Base-by-base conservation (phyloP, 129 eudicot genomes). In the Artemisia annua region DNA sequence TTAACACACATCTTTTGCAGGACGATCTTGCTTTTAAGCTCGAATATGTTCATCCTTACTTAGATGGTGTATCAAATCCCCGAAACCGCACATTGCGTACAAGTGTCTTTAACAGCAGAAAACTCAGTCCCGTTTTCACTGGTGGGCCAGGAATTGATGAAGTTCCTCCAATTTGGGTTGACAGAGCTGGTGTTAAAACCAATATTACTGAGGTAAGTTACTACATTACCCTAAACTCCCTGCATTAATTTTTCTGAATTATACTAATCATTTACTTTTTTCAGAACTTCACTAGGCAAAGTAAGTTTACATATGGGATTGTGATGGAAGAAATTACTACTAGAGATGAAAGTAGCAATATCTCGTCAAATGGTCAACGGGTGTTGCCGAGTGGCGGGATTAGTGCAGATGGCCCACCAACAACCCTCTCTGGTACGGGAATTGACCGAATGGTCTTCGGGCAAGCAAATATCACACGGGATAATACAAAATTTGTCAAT, bases 161-260 rank as follows among this genome's bases (percentile, higher is more conserved):
- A 82, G 97, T 95, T 65, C 99, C 99, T 55, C 96, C 99, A 16
- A 88, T 95, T 46, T 91, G 97, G 99, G 99, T 90, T 71, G 99
- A 95, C 84, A 81, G 99, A 71, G 80, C 97, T 75, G 99, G 99
- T 2, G 71, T 87, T 16, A 95, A 95, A 86, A 87, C 97, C 44
- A 95, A 88, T 71, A 88, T 95, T 74, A 95, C 97, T 0, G 99
- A 95, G 99, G 99, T 95, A 75, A 59, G 49, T 30, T 16, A 49
- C 70, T 50, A n/a, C 8, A 11, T 59, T 22, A 22, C 48, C 35
- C 16, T 70, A 15, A 20, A 32, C 32, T 52, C 30, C 7, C 6
- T 69, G 70, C 64, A 20, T 50, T 20, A 13, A 49, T 6, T 55
- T 32, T 35, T 51, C 16, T 76, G 20, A 28, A 7, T 7, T 39